These are phyloP conservation scores for Saprolegnia diclina DNA, from an alignment of 352 stramenopile genomes.

Conservation along the genomic window DNA sequence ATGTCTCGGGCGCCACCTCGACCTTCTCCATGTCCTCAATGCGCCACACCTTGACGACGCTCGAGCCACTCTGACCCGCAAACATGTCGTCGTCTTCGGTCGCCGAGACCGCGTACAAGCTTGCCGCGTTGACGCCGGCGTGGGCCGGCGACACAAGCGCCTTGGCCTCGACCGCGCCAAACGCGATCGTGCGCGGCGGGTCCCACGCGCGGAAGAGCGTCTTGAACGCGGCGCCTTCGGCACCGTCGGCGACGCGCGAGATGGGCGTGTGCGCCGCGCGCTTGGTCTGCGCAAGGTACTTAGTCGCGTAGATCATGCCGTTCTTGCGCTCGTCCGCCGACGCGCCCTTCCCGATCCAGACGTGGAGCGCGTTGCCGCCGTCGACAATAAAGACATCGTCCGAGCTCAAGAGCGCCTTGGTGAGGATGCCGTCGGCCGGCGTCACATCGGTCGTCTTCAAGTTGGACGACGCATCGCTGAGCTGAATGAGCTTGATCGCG, in stretches of 20 bases:
- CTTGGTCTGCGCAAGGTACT: slow-evolving; percentile 73
- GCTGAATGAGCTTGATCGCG: slow-evolving; percentile 64
- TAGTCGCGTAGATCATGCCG: slow-evolving; percentile 69
- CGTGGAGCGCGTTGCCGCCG: slow-evolving; percentile 77
- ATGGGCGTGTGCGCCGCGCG: slow-evolving; percentile 53
- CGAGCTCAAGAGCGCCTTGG: slow-evolving; percentile 70
- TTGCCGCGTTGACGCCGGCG: slow-evolving; percentile 45
- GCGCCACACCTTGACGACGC: slow-evolving; percentile 84
- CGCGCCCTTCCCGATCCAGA: slow-evolving; percentile 88
- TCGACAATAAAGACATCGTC: slow-evolving; percentile 93
- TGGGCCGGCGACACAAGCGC: slow-evolving; percentile 5
- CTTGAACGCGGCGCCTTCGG: slow-evolving; percentile 81
- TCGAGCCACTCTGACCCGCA: slow-evolving; percentile 63
- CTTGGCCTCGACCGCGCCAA: slow-evolving; percentile 49
- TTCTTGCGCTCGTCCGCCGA: slow-evolving; percentile 83
- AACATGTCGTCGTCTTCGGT: slow-evolving; percentile 65
- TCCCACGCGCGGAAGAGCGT: slow-evolving; percentile 77
- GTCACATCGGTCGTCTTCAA: slow-evolving; percentile 61
- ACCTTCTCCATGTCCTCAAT: slow-evolving; percentile 89
- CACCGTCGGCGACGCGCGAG: slow-evolving; percentile 78
- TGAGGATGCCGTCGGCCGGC: slow-evolving; percentile 58
- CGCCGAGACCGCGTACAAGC: slow-evolving; percentile 39
- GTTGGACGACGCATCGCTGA: slow-evolving; percentile 59
- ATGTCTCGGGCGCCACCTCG: slow-evolving; percentile 57
- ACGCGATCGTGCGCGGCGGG: slow-evolving; percentile 58